Evolutionary conservation across 495 filamentous ascomycete species (phyloP).

Genomic region (Neurospora sublineolata): DNA sequence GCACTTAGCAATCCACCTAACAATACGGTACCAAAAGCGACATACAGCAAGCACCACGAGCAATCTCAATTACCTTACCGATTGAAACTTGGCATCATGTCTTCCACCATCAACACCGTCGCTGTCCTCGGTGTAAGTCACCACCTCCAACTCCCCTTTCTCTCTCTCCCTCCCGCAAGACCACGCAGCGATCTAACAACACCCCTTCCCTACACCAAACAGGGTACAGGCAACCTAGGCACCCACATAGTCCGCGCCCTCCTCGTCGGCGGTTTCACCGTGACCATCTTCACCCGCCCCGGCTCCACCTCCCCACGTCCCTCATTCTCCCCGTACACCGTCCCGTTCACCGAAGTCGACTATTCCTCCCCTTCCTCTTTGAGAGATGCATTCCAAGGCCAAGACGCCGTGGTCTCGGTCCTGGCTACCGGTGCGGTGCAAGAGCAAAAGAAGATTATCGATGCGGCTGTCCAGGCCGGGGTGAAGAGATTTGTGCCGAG

Average conservation of each 20-base stretch:
- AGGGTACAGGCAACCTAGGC: conserved; percentile 52
- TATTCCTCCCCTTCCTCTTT: conserved; percentile 44
- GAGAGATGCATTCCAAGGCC: conserved; percentile 33
- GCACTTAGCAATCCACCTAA: too few species aligned
- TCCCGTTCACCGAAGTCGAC: conserved; percentile 39
- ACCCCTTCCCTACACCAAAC: not conserved
- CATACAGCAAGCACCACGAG: not conserved
- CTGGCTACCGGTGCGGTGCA: conserved; percentile 26
- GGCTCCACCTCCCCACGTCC: conserved; percentile 22
- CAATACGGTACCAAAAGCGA: not conserved
- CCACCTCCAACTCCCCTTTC: not conserved
- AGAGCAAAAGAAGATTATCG: conserved; percentile 39
- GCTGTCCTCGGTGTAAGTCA: conserved; percentile 38
- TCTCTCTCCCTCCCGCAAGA: not conserved
- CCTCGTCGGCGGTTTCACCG: conserved; percentile 40
- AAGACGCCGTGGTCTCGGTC: conserved; percentile 48
- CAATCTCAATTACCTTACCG: not conserved
- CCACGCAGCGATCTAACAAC: not conserved
- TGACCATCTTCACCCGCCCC: conserved; percentile 47
- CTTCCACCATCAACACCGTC: conserved; percentile 36
- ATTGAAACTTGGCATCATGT: conserved; percentile 21
- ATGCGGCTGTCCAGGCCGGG: conserved; percentile 47
- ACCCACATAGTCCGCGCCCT: conserved; percentile 43
- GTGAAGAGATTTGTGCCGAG: conserved; percentile 54
- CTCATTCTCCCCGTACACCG: conserved; percentile 19